Percentiles rank a stretch among this genome's conserved stretches.
Conservation (phyloP, 2,329 filamentous ascomycete genomes). For the Kalaharituber pfeilii region DNA sequence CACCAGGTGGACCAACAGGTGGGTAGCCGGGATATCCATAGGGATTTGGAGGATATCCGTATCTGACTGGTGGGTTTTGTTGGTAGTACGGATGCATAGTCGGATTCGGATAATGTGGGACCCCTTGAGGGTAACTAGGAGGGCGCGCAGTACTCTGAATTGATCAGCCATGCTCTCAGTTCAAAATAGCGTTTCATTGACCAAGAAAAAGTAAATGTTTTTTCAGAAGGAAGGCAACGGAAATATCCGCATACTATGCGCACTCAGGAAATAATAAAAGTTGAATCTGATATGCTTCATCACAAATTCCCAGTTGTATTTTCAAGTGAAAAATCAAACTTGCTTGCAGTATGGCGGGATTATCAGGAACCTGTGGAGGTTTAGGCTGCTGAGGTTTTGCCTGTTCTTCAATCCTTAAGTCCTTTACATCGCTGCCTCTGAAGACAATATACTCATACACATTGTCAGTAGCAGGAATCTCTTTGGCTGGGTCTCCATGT, state of each 20-base stretch:
- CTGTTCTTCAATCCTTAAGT: conserved; percentile 79
- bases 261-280: neutral
- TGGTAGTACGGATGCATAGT: neutral
- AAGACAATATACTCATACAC: conserved; percentile 99
- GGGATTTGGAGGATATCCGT: conserved; percentile 40
- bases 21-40: conserved; percentile 38
- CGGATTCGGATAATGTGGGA: neutral
- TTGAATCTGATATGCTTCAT: neutral
- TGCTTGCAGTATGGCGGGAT: conserved; percentile 93
- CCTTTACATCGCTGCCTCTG: conserved; percentile 94
- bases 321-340: too few species aligned
- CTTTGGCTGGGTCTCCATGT: conserved; percentile 57
- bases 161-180: neutral
- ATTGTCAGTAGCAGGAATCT: conserved; percentile 67
- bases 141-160: neutral
- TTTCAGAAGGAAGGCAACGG: neutral
- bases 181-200: too few species aligned
- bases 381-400: conserved; percentile 55
- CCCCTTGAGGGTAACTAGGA: neutral
- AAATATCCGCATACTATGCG: neutral
- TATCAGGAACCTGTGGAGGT: conserved; percentile 66
- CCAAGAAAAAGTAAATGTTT: neutral
- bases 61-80: conserved; percentile 34
- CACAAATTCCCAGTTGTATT: too few species aligned
- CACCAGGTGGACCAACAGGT: conserved; percentile 29